A percentile compares a stretch with the other conserved stretches of the same genome.
These are phyloP conservation scores for Botrytis deweyae DNA, from an alignment of 2,329 filamentous ascomycete genomes.

Conservation along the genomic window DNA sequence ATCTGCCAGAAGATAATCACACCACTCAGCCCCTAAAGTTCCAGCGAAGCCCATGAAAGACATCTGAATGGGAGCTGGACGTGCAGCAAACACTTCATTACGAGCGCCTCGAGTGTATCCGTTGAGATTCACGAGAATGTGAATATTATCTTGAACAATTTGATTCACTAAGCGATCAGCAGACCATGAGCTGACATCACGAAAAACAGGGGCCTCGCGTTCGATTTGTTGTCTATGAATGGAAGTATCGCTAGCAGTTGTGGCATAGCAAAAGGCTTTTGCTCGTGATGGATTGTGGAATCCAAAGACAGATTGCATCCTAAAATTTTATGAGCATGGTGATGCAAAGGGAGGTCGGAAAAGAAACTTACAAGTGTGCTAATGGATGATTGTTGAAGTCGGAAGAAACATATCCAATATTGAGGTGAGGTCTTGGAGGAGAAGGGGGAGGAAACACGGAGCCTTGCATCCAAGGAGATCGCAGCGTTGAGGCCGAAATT, in stretches of 20 bases:
- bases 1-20: slow-evolving; percentile 93
- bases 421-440: slow-evolving; percentile 80
- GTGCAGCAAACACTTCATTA: slow-evolving; percentile 94
- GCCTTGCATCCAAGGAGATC: slow-evolving; percentile 78
- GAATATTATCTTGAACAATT: slow-evolving; percentile 83
- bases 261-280: slow-evolving; percentile 92
- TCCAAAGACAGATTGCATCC: slow-evolving; percentile 98
- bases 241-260: slow-evolving; percentile 86
- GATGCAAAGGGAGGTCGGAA: neutral
- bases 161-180: slow-evolving; percentile 81
- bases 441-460: slow-evolving; percentile 81
- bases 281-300: slow-evolving; percentile 73
- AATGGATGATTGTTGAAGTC: slow-evolving; percentile 99
- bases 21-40: slow-evolving; percentile 95
- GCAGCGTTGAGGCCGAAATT: slow-evolving; percentile 87
- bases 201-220: slow-evolving; percentile 84
- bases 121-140: slow-evolving; percentile 96
- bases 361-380: slow-evolving; percentile 68
- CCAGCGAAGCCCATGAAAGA: slow-evolving; percentile 99
- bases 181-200: slow-evolving; percentile 83
- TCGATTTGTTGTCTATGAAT: slow-evolving; percentile 91
- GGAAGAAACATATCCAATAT: slow-evolving; percentile 93
- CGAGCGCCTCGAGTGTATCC: slow-evolving; percentile 95
- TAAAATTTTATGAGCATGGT: slow-evolving; percentile 34
- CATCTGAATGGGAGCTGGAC: slow-evolving; percentile 96